Evolutionary conservation across 495 filamentous ascomycete species (phyloP).

Genomic region (Podospora sp.): DNA sequence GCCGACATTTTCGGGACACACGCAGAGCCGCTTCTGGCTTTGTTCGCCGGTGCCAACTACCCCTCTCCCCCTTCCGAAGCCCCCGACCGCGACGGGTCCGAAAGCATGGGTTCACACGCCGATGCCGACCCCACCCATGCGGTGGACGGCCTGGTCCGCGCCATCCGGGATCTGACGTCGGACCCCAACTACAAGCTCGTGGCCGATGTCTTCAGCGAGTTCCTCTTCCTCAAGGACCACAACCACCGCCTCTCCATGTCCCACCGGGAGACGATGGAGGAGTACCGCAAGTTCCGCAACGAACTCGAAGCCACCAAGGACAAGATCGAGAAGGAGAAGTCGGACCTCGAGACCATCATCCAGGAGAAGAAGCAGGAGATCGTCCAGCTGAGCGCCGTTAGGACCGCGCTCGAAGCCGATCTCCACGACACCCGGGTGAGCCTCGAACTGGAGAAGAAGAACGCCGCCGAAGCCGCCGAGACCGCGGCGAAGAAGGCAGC

Average conservation of each 20-base stretch:
- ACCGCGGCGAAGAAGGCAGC: conserved; percentile 18
- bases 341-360: conserved; percentile 33
- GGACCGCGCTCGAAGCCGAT: conserved; percentile 30
- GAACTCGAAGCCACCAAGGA: conserved; percentile 38
- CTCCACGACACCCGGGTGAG: conserved; percentile 30
- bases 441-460: conserved; percentile 26
- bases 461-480: conserved; percentile 27
- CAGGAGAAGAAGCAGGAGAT: conserved; percentile 36
- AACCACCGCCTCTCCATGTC: conserved; percentile 39
- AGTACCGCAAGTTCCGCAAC: conserved; percentile 41
- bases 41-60: conserved; percentile 15
- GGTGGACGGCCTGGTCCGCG: conserved; percentile 41
- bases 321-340: conserved; percentile 33
- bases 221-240: conserved; percentile 42
- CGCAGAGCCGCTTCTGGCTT: conserved; percentile 13
- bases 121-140: conserved; percentile 35
- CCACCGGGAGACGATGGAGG: conserved; percentile 38
- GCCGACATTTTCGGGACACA: conserved; percentile 18
- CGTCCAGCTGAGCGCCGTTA: conserved; percentile 30
- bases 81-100: conserved; percentile 12
- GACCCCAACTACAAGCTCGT: conserved; percentile 45
- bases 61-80: background rate
- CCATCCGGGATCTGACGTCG: conserved; percentile 41
- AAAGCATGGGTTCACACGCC: conserved; percentile 28
- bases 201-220: conserved; percentile 43